phyloP scores from a whole-genome alignment of 2,329 filamentous ascomycete species.

The Aspergillus brunneoviolaceus region DNA sequence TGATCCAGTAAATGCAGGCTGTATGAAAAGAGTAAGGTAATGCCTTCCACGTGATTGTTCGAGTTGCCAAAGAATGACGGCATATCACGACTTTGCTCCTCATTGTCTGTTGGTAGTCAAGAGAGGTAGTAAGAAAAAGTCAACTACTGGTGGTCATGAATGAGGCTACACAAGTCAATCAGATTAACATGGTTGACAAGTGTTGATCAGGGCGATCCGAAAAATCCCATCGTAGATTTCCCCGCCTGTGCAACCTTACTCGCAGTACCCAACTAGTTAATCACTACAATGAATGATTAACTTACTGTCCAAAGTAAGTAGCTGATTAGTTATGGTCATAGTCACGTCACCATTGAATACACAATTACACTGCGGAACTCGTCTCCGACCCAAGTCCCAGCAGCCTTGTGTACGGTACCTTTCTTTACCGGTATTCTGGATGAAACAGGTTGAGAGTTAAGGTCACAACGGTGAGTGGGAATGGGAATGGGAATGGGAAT shows the following conservation, averaged over 20 bases:
- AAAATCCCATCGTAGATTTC: neutral
- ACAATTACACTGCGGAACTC: conserved; percentile 4
- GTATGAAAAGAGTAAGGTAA: too few relatives aligned
- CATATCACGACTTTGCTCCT: too few relatives aligned
- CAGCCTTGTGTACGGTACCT: too few relatives aligned
- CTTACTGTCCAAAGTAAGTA: too few relatives aligned
- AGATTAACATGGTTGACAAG: neutral
- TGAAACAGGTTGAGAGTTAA: neutral
- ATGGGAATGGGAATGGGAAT: neutral
- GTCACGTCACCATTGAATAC: conserved; percentile 3
- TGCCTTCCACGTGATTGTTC: too few relatives aligned
- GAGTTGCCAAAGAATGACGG: too few relatives aligned
- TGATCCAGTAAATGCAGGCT: too few relatives aligned
- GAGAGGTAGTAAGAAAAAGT: too few relatives aligned
- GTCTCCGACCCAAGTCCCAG: neutral
- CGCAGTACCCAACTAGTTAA: too few relatives aligned
- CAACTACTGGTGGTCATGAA: too few relatives aligned
- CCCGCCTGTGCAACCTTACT: neutral
- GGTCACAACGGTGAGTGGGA: neutral
- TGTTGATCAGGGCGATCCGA: neutral
- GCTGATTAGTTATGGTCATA: neutral
- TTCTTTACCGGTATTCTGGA: neutral
- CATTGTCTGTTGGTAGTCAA: too few relatives aligned
- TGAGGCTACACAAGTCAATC: neutral
- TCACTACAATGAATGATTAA: too few relatives aligned